Base-by-base conservation (phyloP, 371 early-diverging fungal genomes). In the Mucor sp. region DNA sequence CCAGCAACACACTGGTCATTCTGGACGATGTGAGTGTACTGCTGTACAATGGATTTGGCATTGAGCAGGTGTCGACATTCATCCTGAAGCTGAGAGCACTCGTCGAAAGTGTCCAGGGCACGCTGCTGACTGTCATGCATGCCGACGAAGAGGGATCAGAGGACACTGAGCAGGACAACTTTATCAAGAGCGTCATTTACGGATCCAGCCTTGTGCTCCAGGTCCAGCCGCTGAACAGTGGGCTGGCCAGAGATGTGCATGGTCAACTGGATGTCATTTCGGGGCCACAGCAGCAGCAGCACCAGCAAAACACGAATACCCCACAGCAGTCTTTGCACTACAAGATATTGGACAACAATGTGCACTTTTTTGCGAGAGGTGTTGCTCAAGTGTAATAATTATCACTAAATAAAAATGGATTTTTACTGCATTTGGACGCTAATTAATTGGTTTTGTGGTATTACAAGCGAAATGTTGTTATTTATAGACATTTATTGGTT, bases 301-400 rank as follows among this genome's bases (percentile, higher is more conserved):
- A 39, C 6, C 9, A 65, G 15, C n/a, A 66, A 11, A 56, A 48
- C 30, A 50, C 11, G 4, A 32, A 50, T 62, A 37, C 57, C 39
- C 65, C 55, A 25, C 63, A 74, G 37, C 84, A 81, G 61, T 77
- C 87, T 11, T 58, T 90, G 60, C 90, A 90, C 65, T 91, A 89
- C 67, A 87, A 86, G 68, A 83, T 89, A 50, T 64, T 87, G 15
- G 91, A 91, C 60, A 87, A 88, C 61, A 89, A 84, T 58, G 89
- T 86, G 15, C 83, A 87, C 30, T 89, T 91, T 65, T 91, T 89
- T 80, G 85, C 89, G 37, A 87, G 86, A 62, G 91, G 91, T 15
- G 78, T 87, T 53, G 86, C 90, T 11, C 77, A 79, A 65, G 39
- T 62, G 23, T 67, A 62, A 62, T 55, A 11, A 32, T 17, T 19